A percentile compares a stretch with the other conserved stretches of the same genome.
Evolutionary conservation across 805 yeast species (phyloP).

Genomic region (Barnettozyma botsteinii): DNA sequence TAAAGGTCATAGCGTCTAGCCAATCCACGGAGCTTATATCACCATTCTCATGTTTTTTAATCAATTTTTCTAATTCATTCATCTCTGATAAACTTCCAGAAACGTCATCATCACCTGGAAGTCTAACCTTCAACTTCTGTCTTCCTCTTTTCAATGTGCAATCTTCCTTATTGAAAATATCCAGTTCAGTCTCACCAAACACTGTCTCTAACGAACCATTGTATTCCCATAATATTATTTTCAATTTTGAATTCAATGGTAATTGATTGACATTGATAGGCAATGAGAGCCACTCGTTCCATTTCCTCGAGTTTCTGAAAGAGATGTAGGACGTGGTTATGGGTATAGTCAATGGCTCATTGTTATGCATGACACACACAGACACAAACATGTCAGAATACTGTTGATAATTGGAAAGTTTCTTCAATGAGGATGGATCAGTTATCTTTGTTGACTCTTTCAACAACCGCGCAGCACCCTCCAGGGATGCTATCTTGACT

Average conservation of each 20-base stretch:
- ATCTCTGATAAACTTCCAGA: constrained; percentile 27
- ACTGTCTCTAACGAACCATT: constrained; percentile 44
- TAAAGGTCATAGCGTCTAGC: constrained; percentile 64
- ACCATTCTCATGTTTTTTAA: constrained; percentile 63
- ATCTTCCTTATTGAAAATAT: constrained; percentile 53
- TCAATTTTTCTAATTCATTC: constrained; percentile 45
- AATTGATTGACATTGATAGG: constrained; percentile 70
- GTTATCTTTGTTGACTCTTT: constrained; percentile 42
- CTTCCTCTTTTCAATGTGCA: constrained; percentile 66
- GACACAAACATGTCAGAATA: constrained; percentile 38
- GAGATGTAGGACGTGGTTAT: constrained; percentile 44
- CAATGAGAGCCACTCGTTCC: constrained; percentile 70
- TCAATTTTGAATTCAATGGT: constrained; percentile 54
- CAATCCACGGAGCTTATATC: constrained; percentile 58
- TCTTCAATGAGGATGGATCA: constrained; percentile 39
- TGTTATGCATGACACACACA: constrained; percentile 39
- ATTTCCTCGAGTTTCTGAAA: constrained; percentile 40
- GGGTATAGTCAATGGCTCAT: constrained; percentile 43
- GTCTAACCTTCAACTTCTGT: constrained; percentile 48
- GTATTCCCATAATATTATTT: constrained; percentile 64
- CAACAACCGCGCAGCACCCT: constrained; percentile 37
- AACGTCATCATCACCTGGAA: constrained; percentile 28
- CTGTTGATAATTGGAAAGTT: constrained; percentile 33
- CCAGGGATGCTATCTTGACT: constrained; percentile 42
- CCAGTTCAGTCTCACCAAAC: constrained; percentile 57